Evolutionary conservation across 441 rosid species (phyloP).

Genomic region (Kokia cookei): DNA sequence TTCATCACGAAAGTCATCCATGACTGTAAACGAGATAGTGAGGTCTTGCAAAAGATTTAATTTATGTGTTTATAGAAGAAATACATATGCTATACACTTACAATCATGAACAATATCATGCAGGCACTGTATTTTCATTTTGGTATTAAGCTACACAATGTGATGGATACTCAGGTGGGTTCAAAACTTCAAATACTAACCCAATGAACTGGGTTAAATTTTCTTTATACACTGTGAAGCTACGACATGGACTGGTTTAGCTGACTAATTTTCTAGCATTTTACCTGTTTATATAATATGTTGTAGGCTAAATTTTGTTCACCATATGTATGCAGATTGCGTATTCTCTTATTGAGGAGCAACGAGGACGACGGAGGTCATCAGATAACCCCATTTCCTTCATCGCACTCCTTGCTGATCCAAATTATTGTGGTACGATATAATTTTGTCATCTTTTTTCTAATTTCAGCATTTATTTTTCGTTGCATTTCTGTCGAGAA

Average conservation of each 20-base stretch:
- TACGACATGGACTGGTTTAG: neutral
- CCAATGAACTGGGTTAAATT: neutral
- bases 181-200: neutral
- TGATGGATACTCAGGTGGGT: constrained; percentile 39
- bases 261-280: neutral
- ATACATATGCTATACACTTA: neutral
- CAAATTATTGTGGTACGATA: constrained; percentile 64
- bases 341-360: constrained; percentile 77
- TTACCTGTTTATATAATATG: neutral
- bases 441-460: neutral
- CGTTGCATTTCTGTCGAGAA: neutral
- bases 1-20: constrained; percentile 90
- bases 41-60: constrained; percentile 41
- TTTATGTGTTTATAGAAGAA: constrained; percentile 1
- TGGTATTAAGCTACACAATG: constrained; percentile 79
- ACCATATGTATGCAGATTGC: constrained; percentile 50
- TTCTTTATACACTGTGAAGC: neutral
- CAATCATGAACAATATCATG: constrained; percentile 4
- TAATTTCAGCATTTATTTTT: neutral
- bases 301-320: neutral
- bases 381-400: constrained; percentile 80
- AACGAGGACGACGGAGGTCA: constrained; percentile 56
- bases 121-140: constrained; percentile 87
- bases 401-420: constrained; percentile 90
- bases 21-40: constrained; percentile 97